Base-by-base conservation (phyloP, 805 yeast genomes). In the Yamadazyma insecticola region DNA sequence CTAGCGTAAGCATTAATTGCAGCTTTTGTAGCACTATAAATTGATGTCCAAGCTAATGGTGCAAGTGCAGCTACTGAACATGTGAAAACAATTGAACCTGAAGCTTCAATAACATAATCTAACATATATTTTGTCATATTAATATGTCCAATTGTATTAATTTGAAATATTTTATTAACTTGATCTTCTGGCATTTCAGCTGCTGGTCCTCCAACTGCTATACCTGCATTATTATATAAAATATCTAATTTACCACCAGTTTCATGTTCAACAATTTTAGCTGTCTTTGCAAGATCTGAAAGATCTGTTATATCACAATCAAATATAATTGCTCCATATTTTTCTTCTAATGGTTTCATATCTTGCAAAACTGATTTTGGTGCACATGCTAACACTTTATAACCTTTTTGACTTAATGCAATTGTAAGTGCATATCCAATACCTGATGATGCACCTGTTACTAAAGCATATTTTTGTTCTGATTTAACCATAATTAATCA, bases 381-480 rank as follows among this genome's bases (percentile, higher is more conserved):
- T n/a, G 63, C 62, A 14, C 61, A 44, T 5, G 64, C 68, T 33
- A 50, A 55, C 6, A 63, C 60, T 13, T 40, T 45, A 42, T 60
- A 71, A 0, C 72, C 74, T 27, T 60, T 55, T 13, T 48, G 37
- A 14, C 67, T 70, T 18, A 72, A 51, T 31, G 64, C 72, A 15
- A 54, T 48, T 16, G 72, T 60, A 9, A 63, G 47, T 5, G 64
- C 59, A 35, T 47, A 65, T 2, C 77, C 77, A 27, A 71, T 71
- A 3, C 76, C 76, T 1, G 74, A 67, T 0, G 73, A 66, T 1
- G 71, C 74, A 4, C 76, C 75, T 2, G 74, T 71, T 32, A 70
- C 67, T 18, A 78, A 55, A 1, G 76, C 83, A 25, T 41, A 41
- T 23, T 41, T 41, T 20, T 32, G 38, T 25, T 34, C 28, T n/a